phyloP scores from a whole-genome alignment of 2,329 filamentous ascomycete species.

The Colletotrichum sp. region DNA sequence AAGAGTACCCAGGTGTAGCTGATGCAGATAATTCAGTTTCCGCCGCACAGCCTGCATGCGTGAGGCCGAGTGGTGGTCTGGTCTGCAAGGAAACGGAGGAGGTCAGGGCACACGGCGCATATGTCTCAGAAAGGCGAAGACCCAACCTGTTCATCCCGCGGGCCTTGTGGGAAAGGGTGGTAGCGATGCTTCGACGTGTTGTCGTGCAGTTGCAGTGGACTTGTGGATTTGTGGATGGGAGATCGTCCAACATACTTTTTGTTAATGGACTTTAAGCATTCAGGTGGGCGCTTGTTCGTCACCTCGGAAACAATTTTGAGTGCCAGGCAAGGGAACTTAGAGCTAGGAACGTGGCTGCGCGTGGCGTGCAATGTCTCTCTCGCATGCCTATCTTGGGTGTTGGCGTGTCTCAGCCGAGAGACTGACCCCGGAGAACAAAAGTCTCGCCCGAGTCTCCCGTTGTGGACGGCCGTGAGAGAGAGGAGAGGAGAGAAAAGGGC shows the following conservation, averaged over 20 bases:
- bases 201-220: not conserved
- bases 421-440: not conserved
- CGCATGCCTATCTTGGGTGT: not conserved
- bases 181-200: not conserved
- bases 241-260: not conserved
- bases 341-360: not conserved
- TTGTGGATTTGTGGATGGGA: not conserved
- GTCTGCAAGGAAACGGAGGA: not conserved
- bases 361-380: not conserved
- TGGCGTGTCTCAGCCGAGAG: not conserved
- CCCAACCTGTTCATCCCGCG: not conserved
- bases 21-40: not conserved
- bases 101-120: constrained; percentile 1
- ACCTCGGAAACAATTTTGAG: not conserved
- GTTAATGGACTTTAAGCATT: not conserved
- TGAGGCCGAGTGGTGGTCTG: not conserved
- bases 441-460: not conserved
- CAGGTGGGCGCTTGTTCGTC: not conserved
- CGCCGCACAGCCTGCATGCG: not conserved
- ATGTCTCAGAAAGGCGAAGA: constrained; percentile 2
- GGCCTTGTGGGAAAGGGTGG: not conserved
- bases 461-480: not conserved
- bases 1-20: not conserved
- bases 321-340: not conserved
- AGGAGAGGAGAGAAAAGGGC: not conserved